A percentile compares a stretch with the other conserved stretches of the same genome.
Conservation (phyloP, 208 protist species). For the Leptomonas seymouri region DNA sequence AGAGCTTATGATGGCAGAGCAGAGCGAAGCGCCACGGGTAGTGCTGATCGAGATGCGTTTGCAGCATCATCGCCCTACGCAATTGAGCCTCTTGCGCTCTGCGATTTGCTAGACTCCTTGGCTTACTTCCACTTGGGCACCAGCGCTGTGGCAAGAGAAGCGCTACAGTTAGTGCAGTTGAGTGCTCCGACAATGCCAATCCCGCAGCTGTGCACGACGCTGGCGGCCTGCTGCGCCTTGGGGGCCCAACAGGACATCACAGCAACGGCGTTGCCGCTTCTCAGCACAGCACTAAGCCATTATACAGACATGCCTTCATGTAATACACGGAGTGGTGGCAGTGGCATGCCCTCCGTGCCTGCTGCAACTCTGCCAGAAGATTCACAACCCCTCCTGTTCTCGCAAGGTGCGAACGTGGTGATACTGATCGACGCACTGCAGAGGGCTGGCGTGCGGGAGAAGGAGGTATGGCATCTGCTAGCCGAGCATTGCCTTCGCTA, state of each 20-base stretch:
- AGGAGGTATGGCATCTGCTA: slow-evolving; percentile 77
- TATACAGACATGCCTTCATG: slow-evolving; percentile 16
- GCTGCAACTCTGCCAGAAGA: neutral
- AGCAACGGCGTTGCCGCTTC: slow-evolving; percentile 52
- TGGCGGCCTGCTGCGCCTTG: slow-evolving; percentile 73
- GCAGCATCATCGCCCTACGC: slow-evolving; percentile 14
- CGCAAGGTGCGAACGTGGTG: slow-evolving; percentile 21
- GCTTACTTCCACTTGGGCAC: slow-evolving; percentile 77
- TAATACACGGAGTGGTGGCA: neutral
- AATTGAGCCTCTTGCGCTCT: slow-evolving; percentile 51
- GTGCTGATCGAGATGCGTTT: neutral
- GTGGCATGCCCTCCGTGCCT: neutral
- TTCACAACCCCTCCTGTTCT: slow-evolving; percentile 18
- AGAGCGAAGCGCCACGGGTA: neutral
- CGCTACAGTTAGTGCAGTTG: slow-evolving; percentile 57
- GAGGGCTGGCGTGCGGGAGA: slow-evolving; percentile 43
- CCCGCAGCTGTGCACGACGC: slow-evolving; percentile 53
- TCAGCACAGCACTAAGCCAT: slow-evolving; percentile 47
- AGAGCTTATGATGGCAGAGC: neutral
- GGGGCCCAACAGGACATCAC: slow-evolving; percentile 55
- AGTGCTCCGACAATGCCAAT: slow-evolving; percentile 57
- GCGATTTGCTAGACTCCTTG: slow-evolving; percentile 73
- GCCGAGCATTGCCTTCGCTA: slow-evolving; percentile 77
- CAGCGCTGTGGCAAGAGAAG: slow-evolving; percentile 52
- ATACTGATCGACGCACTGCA: slow-evolving; percentile 67